These are phyloP conservation scores for Solanum etuberosum DNA, from an alignment of 257 asterid species.

Conservation along the genomic window DNA sequence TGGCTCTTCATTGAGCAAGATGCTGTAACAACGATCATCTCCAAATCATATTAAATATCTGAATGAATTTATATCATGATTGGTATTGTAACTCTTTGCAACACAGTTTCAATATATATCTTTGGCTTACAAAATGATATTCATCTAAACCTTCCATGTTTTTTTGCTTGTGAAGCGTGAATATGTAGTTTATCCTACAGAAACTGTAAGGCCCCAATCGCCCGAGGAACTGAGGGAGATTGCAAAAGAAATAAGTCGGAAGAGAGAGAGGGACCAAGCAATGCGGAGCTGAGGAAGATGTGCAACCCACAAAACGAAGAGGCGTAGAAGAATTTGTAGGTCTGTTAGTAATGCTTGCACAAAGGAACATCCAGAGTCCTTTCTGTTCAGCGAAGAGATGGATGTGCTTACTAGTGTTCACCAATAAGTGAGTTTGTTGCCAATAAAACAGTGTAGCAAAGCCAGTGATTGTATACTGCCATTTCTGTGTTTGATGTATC, in stretches of 20 bases:
- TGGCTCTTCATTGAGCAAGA: neutral
- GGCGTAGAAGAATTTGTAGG: neutral
- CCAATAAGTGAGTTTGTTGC: neutral
- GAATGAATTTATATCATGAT: neutral
- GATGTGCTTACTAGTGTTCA: neutral
- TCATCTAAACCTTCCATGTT: neutral
- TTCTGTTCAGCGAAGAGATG: neutral
- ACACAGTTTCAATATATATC: neutral
- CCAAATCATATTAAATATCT: neutral
- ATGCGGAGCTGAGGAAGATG: neutral
- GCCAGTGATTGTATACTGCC: neutral
- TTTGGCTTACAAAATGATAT: neutral
- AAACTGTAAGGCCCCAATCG: constrained; percentile 70
- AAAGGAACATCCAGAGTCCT: neutral
- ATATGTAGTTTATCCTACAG: constrained; percentile 76
- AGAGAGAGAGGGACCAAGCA: constrained; percentile 37
- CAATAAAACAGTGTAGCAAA: neutral
- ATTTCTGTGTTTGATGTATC: neutral
- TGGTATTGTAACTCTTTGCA: neutral
- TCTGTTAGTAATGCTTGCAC: neutral
- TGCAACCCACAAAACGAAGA: neutral
- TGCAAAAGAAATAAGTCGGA: constrained; percentile 66
- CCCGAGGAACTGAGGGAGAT: constrained; percentile 86
- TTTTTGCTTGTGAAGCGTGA: constrained; percentile 48
- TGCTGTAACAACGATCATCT: neutral